phyloP scores from a whole-genome alignment of 2,329 filamentous ascomycete species.

The Trichoderma cornu-damae region DNA sequence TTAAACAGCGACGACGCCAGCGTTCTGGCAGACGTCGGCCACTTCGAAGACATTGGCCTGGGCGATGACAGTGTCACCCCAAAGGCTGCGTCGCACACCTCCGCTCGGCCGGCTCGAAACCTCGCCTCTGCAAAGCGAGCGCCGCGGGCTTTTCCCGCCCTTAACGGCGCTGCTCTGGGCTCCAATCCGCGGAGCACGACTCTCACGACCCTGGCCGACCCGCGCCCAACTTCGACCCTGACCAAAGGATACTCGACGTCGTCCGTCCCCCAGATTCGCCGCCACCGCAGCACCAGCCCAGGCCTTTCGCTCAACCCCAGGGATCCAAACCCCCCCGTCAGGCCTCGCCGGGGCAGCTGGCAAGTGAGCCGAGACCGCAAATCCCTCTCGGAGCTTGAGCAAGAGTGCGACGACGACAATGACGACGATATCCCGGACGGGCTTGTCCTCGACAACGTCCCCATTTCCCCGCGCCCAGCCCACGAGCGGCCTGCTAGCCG shows the following conservation, averaged over 20 bases:
- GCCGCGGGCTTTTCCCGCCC: conserved; percentile 40
- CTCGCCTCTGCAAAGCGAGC: conserved; percentile 30
- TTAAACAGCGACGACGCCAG: conserved; percentile 69
- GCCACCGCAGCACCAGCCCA: conserved; percentile 50
- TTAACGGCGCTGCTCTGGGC: conserved; percentile 42
- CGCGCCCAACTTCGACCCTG: conserved; percentile 28
- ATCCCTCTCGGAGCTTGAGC: conserved; percentile 64
- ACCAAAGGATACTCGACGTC: conserved; percentile 32
- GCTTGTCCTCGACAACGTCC: conserved; percentile 74
- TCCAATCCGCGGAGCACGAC: conserved; percentile 50
- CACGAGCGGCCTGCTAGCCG: conserved; percentile 51
- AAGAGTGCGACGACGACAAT: conserved; percentile 71
- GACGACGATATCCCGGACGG: conserved; percentile 75
- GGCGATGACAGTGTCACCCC: conserved; percentile 56
- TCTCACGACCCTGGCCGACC: conserved; percentile 36
- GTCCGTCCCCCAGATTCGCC: conserved; percentile 36
- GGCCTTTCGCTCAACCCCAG: conserved; percentile 42
- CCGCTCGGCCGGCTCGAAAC: conserved; percentile 34
- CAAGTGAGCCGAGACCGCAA: conserved; percentile 62
- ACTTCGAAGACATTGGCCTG: conserved; percentile 92
- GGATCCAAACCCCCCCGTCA: conserved; percentile 37
- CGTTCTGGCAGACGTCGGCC: conserved; percentile 64
- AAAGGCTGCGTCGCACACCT: conserved; percentile 43
- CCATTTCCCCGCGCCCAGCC: conserved; percentile 66
- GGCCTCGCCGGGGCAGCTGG: conserved; percentile 62